Percentiles rank a stretch among this genome's conserved stretches.
Conservation (phyloP, 2,329 filamentous ascomycete species). For the Fragosphaeria purpurea region DNA sequence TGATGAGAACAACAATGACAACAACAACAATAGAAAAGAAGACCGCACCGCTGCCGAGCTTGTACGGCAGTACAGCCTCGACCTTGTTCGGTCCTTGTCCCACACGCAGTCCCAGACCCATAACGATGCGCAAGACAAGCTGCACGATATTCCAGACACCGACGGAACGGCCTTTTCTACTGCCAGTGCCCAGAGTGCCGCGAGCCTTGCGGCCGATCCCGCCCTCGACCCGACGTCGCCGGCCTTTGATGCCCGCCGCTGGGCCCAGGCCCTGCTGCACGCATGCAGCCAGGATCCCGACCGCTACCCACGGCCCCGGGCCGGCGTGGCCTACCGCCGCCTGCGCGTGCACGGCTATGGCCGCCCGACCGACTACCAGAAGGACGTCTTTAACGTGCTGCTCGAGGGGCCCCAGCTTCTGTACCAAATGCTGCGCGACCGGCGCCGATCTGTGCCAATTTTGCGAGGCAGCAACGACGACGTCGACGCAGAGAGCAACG, state of each 20-base stretch:
- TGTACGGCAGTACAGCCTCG: conserved; percentile 10
- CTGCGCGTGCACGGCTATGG: conserved; percentile 60
- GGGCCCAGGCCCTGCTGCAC: conserved; percentile 35
- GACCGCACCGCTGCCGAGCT: neutral
- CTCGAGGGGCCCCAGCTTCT: conserved; percentile 34
- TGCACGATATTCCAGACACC: no score
- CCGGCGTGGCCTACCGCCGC: conserved; percentile 56
- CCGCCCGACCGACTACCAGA: conserved; percentile 59
- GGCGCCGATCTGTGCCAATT: conserved; percentile 43
- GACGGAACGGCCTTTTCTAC: conserved; percentile 14
- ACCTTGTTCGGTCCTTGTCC: conserved; percentile 10
- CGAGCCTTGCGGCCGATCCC: conserved; percentile 14
- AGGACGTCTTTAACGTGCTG: conserved; percentile 52
- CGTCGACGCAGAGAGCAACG: conserved; percentile 43
- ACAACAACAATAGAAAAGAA: neutral
- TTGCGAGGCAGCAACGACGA: conserved; percentile 37
- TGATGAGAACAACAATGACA: neutral
- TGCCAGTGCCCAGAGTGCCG: conserved; percentile 2
- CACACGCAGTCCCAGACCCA: conserved; percentile 1
- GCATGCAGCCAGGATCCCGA: conserved; percentile 25
- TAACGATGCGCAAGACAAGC: conserved; percentile 1
- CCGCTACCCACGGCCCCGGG: conserved; percentile 23
- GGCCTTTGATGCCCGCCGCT: conserved; percentile 34
- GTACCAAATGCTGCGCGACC: conserved; percentile 40
- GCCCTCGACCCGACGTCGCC: conserved; percentile 32